Evolutionary conservation across 2,329 filamentous ascomycete species (phyloP), one percentile per base, ranked within the genome.

Genomic region (Venturia effusa): DNA sequence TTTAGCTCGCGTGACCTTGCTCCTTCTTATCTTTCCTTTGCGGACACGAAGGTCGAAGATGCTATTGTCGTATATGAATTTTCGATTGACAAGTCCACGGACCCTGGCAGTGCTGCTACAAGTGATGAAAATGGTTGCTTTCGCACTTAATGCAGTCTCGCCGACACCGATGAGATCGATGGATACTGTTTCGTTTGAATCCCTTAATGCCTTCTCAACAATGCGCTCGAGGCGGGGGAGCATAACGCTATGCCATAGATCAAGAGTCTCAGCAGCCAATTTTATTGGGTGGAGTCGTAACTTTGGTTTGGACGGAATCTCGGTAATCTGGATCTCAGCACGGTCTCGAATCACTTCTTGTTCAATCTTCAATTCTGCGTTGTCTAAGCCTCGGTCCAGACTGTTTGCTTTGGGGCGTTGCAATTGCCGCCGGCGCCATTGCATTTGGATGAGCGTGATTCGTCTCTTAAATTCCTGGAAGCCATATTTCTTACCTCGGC

Each of bases 141-240:
- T 83, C 0, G 86, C 85, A 63, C 82, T 84, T 41, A 85, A 80
- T 6, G 84, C 80, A 3, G 84, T 85, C 62, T 88, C 85, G 22
- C 89, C 89, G 48, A 92, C 85, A 0, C 86, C 88, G 66, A 90
- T 85, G 1, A 93, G 82, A 11, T 88, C 88, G 48, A 93, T 90
- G 69, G 90, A 89, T 40, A 90, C 85, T 0, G 88, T 90, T 71
- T 93, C 89, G 0, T 86, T 83, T 61, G 90, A 83, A 68, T 89
- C 89, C 67, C 83, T 83, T 69, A 92, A 86, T 66, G 89, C 90
- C 61, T 84, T 82, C 27, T 86, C 83, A 19, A 92, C 80, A 1
- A 89, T 84, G 22, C 84, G 80, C 71, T 90, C 89, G 66, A 93
- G 83, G 66, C 89, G 86, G 1, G 87, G 87, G 78, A 90, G 89